Base-by-base conservation (phyloP, 148 eudicot genomes). In the Rhododendron vialii region DNA sequence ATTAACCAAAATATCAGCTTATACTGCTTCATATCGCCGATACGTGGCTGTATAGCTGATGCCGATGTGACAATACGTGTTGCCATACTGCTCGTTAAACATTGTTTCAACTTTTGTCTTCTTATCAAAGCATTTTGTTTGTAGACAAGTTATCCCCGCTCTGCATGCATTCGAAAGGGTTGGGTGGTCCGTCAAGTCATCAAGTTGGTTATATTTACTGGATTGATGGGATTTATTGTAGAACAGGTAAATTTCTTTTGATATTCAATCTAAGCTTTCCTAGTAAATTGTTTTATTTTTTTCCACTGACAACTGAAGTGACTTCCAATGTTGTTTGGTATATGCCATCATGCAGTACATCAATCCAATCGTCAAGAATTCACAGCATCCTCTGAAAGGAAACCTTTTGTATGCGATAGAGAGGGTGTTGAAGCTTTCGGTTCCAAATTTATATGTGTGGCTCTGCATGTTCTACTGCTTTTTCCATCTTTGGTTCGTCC, bases 401-500 rank as follows among this genome's bases (percentile, higher is more conserved):
- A 92, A 96, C 91, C 89, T 96, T 88, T 87, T 96, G 82, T 95
- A 96, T 89, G 99, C 99, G 3, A 80, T 94, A 41, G 99, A 96
- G 93, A 94, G 99, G 90, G 96, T 96, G 86, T 90, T 96, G 91
- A 96, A 96, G 93, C 98, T 96, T 84, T 96, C 99, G 47, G 98
- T 96, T 81, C 99, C 99, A 85, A 96, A 91, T 87, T 90, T 96
- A 88, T 96, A 96, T 61, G 99, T 96, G 47, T 96, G 99, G 99
- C 93, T 96, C 88, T 96, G 99, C 95, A 94, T 96, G 99, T 96
- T 96, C 89, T 96, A 96, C 87, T 94, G 99, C 90, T 92, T 95
- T 88, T 96, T 96, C 87, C 99, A 96, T 89, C 94, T 96, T 78
- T 96, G 99, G 99, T 96, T 91, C 84, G 95, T 88, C 69, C 36